Percentiles rank a stretch among this genome's conserved stretches.
Conservation (phyloP, 352 stramenopile species). For the Phytophthora brassicae region DNA sequence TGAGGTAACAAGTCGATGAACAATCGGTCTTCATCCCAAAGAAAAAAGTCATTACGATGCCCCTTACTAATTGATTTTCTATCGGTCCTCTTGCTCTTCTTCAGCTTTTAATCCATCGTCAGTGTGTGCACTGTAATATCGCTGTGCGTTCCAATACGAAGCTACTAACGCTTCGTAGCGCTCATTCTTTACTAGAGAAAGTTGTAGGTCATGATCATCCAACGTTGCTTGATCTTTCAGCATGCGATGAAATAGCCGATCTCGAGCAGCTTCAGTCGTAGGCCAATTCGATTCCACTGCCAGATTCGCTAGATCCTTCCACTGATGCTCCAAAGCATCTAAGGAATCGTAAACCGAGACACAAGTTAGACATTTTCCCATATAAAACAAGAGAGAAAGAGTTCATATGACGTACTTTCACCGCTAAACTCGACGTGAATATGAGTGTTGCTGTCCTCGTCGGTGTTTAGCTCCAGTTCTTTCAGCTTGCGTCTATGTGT, state of each 20-base stretch:
- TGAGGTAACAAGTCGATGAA: background rate
- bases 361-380: background rate
- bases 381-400: background rate
- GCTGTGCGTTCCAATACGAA: conserved; percentile 42
- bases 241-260: conserved; percentile 69
- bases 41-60: background rate
- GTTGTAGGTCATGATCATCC: conserved; percentile 44
- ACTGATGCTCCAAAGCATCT: conserved; percentile 69
- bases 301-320: conserved; percentile 55
- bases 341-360: too few relatives aligned
- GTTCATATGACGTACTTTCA: conserved; percentile 46
- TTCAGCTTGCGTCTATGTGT: conserved; percentile 26
- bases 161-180: conserved; percentile 51
- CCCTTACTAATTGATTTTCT: conserved; percentile 2
- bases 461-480: conserved; percentile 19
- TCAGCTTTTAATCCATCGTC: conserved; percentile 7
- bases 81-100: conserved; percentile 13
- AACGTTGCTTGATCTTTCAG: conserved; percentile 62
- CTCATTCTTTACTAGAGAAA: conserved; percentile 48
- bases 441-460: conserved; percentile 31
- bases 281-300: conserved; percentile 61
- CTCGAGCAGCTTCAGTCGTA: conserved; percentile 35
- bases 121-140: conserved; percentile 28
- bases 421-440: conserved; percentile 64
- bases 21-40: background rate